A percentile compares a stretch with the other conserved stretches of the same genome.
Conservation (phyloP, 1,284 basidiomycete species). For the Fistulinella cinereoalba region DNA sequence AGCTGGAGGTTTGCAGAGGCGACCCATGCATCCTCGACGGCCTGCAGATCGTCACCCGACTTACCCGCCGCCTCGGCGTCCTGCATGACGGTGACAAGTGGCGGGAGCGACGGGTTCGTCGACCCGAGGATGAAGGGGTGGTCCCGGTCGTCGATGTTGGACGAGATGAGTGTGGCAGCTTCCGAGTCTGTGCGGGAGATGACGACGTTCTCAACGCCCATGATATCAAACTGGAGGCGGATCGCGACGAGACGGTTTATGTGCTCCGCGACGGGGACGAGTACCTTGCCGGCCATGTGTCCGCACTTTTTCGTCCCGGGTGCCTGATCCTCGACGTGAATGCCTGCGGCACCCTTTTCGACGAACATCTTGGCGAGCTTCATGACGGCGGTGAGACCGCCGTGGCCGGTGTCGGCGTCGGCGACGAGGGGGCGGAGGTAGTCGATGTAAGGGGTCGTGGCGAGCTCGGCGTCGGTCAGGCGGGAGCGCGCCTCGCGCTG, state of each 20-base stretch:
- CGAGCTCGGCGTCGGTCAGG: slow-evolving; percentile 73
- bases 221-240: slow-evolving; percentile 61
- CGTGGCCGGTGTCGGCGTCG: slow-evolving; percentile 84
- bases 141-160: slow-evolving; percentile 96
- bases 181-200: slow-evolving; percentile 85
- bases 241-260: slow-evolving; percentile 77
- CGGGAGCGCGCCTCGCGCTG: slow-evolving; percentile 75
- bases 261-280: slow-evolving; percentile 77
- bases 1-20: slow-evolving; percentile 73
- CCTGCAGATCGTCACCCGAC: slow-evolving; percentile 78
- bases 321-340: slow-evolving; percentile 84
- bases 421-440: slow-evolving; percentile 75
- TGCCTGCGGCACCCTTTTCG: slow-evolving; percentile 76
- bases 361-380: slow-evolving; percentile 81
- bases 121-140: slow-evolving; percentile 94
- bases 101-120: slow-evolving; percentile 69
- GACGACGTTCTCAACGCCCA: slow-evolving; percentile 66
- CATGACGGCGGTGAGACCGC: slow-evolving; percentile 77
- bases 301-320: slow-evolving; percentile 86
- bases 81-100: slow-evolving; percentile 81
- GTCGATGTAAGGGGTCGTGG: slow-evolving; percentile 58
- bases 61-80: slow-evolving; percentile 82
- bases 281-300: slow-evolving; percentile 81
- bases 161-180: slow-evolving; percentile 94
- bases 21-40: slow-evolving; percentile 88